Conservation (phyloP, 257 asterid species). For the Rauvolfia tetraphylla region DNA sequence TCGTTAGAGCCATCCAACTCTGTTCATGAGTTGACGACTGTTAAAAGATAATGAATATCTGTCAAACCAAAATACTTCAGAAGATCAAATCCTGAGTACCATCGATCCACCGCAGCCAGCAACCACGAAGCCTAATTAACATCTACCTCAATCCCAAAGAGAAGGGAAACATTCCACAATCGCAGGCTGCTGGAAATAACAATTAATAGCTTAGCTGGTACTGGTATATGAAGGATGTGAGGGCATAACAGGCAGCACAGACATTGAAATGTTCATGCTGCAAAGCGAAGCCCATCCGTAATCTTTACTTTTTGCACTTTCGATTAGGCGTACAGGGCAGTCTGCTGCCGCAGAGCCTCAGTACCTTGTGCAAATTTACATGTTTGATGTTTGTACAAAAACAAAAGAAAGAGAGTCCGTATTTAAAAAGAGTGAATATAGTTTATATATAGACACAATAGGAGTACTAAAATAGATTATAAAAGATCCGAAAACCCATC, state of each 20-base stretch:
- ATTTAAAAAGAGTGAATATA: not conserved
- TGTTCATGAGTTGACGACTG: too few species aligned
- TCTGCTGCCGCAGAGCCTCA: not conserved
- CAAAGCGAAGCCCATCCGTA: constrained; percentile 9
- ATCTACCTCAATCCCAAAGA: not conserved
- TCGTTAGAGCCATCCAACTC: too few species aligned
- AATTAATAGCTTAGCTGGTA: too few species aligned
- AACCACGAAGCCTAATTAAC: too few species aligned
- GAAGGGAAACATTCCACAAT: too few species aligned
- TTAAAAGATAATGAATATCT: too few species aligned
- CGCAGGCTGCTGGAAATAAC: too few species aligned
- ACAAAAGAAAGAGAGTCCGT: not conserved
- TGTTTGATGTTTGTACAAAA: not conserved
- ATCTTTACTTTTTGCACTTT: not conserved
- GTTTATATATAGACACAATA: too few species aligned
- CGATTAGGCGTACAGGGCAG: constrained; percentile 9
- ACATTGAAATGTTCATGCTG: not conserved
- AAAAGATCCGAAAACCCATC: not conserved
- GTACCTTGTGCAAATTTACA: constrained; percentile 7
- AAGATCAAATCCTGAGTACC: too few species aligned
- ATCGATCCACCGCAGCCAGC: too few species aligned
- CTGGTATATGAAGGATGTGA: not conserved
- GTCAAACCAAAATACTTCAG: too few species aligned
- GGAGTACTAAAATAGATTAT: not conserved
- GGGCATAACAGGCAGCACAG: constrained; percentile 16